These are phyloP conservation scores for Arabis hirsuta DNA, from an alignment of 345 rosid genomes.

Conservation along the genomic window DNA sequence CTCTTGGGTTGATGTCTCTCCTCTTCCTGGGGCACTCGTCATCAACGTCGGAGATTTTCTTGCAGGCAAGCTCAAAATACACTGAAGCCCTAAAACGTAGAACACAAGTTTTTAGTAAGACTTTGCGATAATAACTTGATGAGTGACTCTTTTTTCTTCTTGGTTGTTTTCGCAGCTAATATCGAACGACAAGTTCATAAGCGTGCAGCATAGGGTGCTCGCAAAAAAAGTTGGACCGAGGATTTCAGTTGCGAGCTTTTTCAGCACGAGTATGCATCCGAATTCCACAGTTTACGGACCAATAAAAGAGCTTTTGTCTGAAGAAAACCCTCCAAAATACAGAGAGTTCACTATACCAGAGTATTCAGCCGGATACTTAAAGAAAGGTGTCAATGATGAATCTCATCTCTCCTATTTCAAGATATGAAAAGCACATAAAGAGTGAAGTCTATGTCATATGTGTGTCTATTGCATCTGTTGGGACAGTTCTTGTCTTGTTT, in stretches of 20 bases:
- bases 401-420: constrained; percentile 35
- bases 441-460: background rate
- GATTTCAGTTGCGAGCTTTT: constrained; percentile 49
- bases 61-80: constrained; percentile 40
- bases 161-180: constrained; percentile 30
- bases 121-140: too few relatives aligned
- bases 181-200: constrained; percentile 45
- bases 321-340: constrained; percentile 44
- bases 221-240: constrained; percentile 41
- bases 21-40: constrained; percentile 37
- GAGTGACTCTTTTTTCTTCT: too few relatives aligned
- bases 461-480: background rate
- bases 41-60: constrained; percentile 46
- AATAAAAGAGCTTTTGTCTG: constrained; percentile 43
- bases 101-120: too few relatives aligned
- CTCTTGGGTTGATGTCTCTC: constrained; percentile 48
- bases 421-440: constrained; percentile 1
- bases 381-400: constrained; percentile 30
- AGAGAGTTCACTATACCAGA: constrained; percentile 28
- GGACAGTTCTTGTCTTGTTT: background rate
- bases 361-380: background rate
- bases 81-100: too few relatives aligned
- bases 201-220: constrained; percentile 43
- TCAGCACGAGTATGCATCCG: background rate
- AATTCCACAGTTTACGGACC: constrained; percentile 39